These are phyloP conservation scores for Penicillium ochrochloron DNA, from an alignment of 495 filamentous ascomycete genomes.

Conservation along the genomic window DNA sequence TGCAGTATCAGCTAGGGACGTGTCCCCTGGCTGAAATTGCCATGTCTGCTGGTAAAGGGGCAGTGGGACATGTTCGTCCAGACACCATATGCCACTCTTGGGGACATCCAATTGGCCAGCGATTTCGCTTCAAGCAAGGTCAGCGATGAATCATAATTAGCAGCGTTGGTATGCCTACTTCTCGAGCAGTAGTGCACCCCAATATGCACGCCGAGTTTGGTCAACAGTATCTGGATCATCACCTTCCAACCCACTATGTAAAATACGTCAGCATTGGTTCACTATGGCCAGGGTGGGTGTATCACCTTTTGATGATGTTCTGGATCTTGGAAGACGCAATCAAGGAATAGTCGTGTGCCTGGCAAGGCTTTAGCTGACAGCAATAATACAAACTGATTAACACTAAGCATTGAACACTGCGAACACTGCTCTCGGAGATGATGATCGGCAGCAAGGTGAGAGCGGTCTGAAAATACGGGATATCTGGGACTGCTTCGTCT, in stretches of 20 bases:
- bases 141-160: not conserved
- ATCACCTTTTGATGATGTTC: not conserved
- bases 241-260: not conserved
- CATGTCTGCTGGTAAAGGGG: not conserved
- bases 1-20: not conserved
- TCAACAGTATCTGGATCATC: not conserved
- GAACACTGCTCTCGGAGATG: not conserved
- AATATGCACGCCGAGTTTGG: not conserved
- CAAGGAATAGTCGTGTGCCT: not conserved
- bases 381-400: not conserved
- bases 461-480: not conserved
- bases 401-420: not conserved
- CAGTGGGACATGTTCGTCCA: not conserved
- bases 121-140: not conserved
- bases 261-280: not conserved
- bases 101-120: not conserved
- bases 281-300: not conserved
- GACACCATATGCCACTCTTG: not conserved
- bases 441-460: not conserved
- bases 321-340: constrained; percentile 1
- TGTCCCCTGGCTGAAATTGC: not conserved
- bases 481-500: not conserved
- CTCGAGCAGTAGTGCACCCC: not conserved
- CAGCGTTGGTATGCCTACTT: not conserved
- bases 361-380: not conserved